phyloP scores from a whole-genome alignment of 1,139 yeast species.

The Debaryomyces nepalensis region DNA sequence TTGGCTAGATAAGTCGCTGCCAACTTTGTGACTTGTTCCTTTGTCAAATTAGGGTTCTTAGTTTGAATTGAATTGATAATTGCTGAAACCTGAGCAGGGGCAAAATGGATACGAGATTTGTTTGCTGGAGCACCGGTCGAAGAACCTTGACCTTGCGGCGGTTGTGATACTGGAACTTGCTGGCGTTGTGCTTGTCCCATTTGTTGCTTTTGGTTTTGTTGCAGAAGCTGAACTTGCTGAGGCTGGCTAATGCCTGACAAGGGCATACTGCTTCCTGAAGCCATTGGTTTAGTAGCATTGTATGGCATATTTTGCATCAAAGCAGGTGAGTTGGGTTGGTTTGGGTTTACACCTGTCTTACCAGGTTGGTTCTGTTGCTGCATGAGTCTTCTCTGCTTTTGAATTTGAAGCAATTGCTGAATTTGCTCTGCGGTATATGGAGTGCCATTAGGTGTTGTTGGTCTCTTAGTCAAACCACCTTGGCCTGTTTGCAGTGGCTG shows the following conservation, averaged over 20 bases:
- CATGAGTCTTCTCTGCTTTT: slow-evolving; percentile 54
- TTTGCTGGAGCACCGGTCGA: slow-evolving; percentile 13
- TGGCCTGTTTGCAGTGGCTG: slow-evolving; percentile 22
- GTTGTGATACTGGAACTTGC: slow-evolving; percentile 14
- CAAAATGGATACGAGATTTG: slow-evolving; percentile 50
- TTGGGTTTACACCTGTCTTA: slow-evolving; percentile 15
- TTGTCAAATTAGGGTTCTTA: slow-evolving; percentile 69
- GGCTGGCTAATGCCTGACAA: slow-evolving; percentile 2
- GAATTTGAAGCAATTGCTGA: slow-evolving; percentile 56
- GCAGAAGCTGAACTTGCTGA: slow-evolving; percentile 17
- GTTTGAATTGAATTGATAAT: slow-evolving; percentile 69
- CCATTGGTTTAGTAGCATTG: slow-evolving; percentile 15
- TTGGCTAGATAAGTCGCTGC: slow-evolving; percentile 74
- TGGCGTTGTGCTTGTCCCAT: slow-evolving; percentile 14
- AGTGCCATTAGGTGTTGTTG: slow-evolving; percentile 56
- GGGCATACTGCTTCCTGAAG: slow-evolving; percentile 16
- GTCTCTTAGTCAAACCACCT: slow-evolving; percentile 28
- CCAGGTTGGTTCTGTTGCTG: slow-evolving; percentile 43
- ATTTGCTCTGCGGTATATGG: slow-evolving; percentile 60
- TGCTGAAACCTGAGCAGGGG: slow-evolving; percentile 71
- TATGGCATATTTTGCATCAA: slow-evolving; percentile 10
- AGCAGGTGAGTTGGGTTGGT: slow-evolving; percentile 10
- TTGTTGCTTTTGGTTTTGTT: slow-evolving; percentile 16
- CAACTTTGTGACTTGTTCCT: slow-evolving; percentile 72
- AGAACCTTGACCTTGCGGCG: slow-evolving; percentile 12